These are phyloP conservation scores for Erodium chrysanthum DNA, from an alignment of 441 rosid species.

Conservation along the genomic window DNA sequence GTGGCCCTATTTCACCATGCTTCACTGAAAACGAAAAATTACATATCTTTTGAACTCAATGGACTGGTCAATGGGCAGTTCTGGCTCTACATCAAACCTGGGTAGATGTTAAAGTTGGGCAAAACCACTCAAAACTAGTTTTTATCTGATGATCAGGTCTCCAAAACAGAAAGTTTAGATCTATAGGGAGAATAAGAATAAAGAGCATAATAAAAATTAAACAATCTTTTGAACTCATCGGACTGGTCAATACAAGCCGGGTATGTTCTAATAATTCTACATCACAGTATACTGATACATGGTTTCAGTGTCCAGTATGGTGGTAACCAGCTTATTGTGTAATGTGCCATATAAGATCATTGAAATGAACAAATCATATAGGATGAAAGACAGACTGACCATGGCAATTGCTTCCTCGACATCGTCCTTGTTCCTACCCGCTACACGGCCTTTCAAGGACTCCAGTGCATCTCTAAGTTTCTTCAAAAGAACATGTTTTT, in stretches of 20 bases:
- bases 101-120: too few species aligned
- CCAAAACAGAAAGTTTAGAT: too few species aligned
- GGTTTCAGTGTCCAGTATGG: background rate
- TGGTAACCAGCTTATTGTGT: background rate
- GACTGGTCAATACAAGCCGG: background rate
- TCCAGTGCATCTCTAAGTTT: constrained; percentile 92
- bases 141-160: too few species aligned
- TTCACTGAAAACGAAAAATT: too few species aligned
- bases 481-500: constrained; percentile 92
- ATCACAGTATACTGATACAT: background rate
- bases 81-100: too few species aligned
- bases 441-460: constrained; percentile 77
- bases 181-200: too few species aligned
- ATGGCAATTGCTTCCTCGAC: constrained; percentile 83
- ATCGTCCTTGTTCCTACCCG: constrained; percentile 88
- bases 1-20: too few species aligned
- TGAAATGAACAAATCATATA: background rate
- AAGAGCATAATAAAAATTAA: too few species aligned
- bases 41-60: too few species aligned
- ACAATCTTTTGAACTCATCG: too few species aligned
- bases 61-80: too few species aligned
- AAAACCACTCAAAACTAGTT: too few species aligned
- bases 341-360: background rate
- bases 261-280: background rate
- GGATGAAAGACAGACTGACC: constrained; percentile 35